These are phyloP conservation scores for Entamoeba moshkovskii DNA, from an alignment of 208 protist genomes.

Conservation along the genomic window DNA sequence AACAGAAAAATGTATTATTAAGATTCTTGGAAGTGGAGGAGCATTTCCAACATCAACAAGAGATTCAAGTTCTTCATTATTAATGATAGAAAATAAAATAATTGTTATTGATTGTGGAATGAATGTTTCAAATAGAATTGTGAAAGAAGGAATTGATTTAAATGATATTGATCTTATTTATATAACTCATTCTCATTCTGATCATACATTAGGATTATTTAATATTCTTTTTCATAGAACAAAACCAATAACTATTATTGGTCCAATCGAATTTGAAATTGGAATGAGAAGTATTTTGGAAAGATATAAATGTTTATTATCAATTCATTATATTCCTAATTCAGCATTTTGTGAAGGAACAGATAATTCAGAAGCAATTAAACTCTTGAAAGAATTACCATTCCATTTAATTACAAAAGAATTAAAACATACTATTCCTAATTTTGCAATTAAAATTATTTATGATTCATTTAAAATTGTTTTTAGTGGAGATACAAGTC, in stretches of 20 bases:
- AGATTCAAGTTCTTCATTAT: not conserved
- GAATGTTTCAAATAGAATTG: not conserved
- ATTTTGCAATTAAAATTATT: not conserved
- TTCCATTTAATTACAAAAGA: not conserved
- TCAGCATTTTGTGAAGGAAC: not conserved
- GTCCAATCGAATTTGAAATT: not conserved
- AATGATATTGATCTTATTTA: not conserved
- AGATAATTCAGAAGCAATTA: not conserved
- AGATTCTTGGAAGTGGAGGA: not conserved
- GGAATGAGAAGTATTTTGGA: not conserved
- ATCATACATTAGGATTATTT: not conserved
- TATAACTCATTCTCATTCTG: not conserved
- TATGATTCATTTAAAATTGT: not conserved
- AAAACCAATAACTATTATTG: not conserved
- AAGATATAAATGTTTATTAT: not conserved
- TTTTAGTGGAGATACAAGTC: not conserved
- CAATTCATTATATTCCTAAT: not conserved
- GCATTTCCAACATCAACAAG: not conserved
- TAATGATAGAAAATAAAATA: not conserved
- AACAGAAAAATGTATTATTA: no score
- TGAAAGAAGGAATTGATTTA: not conserved
- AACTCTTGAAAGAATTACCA: not conserved
- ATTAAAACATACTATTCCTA: not conserved
- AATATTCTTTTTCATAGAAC: not conserved
- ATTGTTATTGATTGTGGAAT: not conserved